Evolutionary conservation across 805 yeast species (phyloP), one percentile per base, ranked within the genome.

Genomic region (Zygosaccharomyces gambellarensis): DNA sequence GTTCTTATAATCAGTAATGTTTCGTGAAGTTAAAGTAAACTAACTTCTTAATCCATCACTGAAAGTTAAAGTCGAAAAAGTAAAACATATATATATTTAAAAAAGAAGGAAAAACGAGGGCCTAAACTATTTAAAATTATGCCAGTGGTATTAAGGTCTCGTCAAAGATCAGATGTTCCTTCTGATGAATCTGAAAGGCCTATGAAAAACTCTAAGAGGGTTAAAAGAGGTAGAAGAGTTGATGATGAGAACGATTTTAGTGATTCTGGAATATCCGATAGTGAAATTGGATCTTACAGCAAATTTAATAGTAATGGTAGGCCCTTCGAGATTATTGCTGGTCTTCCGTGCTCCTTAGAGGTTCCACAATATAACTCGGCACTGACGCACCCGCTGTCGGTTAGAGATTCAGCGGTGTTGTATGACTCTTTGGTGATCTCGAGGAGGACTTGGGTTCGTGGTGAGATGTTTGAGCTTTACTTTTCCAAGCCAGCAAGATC

Each of bases 351-450:
- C 9, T 81, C 92, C 0, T 68, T 66, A 41, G 79, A 76, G 19
- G 68, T 70, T 19, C 95, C 97, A 1, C 55, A 62, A 19, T 67
- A 64, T 49, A 79, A 80, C 58, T 73, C 80, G 1, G 72, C 79
- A 2, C 68, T 90, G 23, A 78, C 78, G 27, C 78, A 79, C 54
- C 87, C 96, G 2, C 69, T 89, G 22, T 76, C 87, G 0, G 75
- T 85, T 9, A 80, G 80, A 59, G 95, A 87, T 58, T 76, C 88
- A 42, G 89, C 87, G 0, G 85, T 85, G 0, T 62, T 87, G 7
- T 85, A 85, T 60, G 75, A 80, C 28, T 82, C 97, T 0, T 67
- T 90, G 47, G 76, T 85, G 60, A 78, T 79, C 34, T 90, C 97
- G 0, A 72, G 98, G 32, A 77, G 76, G 54, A 72, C 82, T 38